phyloP scores from a whole-genome alignment of 352 stramenopile species.

The Phytophthora pinifolia region DNA sequence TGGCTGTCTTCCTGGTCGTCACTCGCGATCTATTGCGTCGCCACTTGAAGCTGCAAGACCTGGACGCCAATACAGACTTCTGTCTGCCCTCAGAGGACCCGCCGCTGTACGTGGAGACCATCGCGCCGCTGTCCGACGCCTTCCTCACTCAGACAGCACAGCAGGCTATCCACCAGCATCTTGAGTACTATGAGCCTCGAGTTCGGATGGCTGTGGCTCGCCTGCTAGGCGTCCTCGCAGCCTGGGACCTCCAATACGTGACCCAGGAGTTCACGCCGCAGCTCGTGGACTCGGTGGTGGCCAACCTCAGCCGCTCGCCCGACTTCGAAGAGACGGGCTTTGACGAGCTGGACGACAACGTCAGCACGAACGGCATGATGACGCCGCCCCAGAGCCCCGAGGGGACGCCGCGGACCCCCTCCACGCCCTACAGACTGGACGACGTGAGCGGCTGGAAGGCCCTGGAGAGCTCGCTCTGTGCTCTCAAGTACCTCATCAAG shows the following conservation, averaged over 20 bases:
- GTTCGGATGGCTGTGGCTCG: constrained; percentile 80
- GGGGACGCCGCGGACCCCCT: constrained; percentile 66
- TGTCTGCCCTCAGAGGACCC: constrained; percentile 14
- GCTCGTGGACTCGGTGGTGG: constrained; percentile 76
- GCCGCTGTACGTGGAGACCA: constrained; percentile 17
- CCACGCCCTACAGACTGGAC: constrained; percentile 87
- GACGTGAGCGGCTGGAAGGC: constrained; percentile 97
- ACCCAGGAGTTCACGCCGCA: constrained; percentile 63
- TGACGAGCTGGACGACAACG: constrained; percentile 77
- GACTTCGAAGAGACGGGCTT: constrained; percentile 82
- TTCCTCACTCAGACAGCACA: constrained; percentile 53
- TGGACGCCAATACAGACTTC: constrained; percentile 38
- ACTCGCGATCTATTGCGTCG: constrained; percentile 50
- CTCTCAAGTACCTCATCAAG: constrained; percentile 85
- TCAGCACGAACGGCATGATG: constrained; percentile 79
- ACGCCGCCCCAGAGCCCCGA: constrained; percentile 64
- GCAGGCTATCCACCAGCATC: constrained; percentile 42
- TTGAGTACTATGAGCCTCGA: constrained; percentile 88
- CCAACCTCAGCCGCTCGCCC: constrained; percentile 71
- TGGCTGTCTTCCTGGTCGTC: constrained; percentile 65
- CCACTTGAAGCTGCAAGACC: constrained; percentile 29
- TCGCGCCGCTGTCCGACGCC: constrained; percentile 37
- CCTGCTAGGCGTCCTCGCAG: constrained; percentile 67
- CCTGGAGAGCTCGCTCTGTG: constrained; percentile 92
- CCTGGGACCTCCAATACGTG: constrained; percentile 57